Base-by-base conservation (phyloP, 805 yeast species). In the Kazachstania africana region DNA sequence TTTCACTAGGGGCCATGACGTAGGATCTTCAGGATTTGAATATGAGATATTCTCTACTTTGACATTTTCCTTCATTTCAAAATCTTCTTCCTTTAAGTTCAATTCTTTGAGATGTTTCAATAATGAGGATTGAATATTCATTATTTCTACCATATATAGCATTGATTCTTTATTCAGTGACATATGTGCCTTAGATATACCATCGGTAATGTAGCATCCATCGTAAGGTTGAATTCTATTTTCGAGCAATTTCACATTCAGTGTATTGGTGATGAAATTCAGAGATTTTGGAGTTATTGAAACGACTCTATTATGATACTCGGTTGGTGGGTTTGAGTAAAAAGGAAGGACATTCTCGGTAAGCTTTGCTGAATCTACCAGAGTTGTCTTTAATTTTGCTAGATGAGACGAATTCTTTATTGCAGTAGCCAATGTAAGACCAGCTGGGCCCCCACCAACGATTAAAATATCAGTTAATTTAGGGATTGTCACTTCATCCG, bases 391-490 rank as follows among this genome's bases (percentile, higher is more conserved):
- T 27, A 84, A 65, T 30, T 70, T 62, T 18, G 58, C 61, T 4
- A 94, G 70, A 14, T 65, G 52, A 3, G 78, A 73, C 1, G 85
- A 77, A 41, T 66, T 65, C 50, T 81, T 79, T 35, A 88, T 57
- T 0, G 94, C 93, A 0, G 94, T 70, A 4, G 91, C 76, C 23
- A 91, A 60, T 2, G 95, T 78, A 35, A 91, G 60, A 0, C 98
- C 98, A 1, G 97, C 97, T 1, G 97, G 95, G 0, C 98, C 98
- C 6, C 94, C 97, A 23, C 98, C 98, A 23, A 91, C 80, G 33
- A 91, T 80, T 6, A 83, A 76, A 14, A 91, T 71, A 55, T 88
- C 96, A 18, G 68, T 60, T 18, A 48, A 33, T 34, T 57, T 55
- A 5, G 50, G 48, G 5, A 34, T 18, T 4, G 27, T 21, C n/a